Evolutionary conservation across 1,139 yeast species (phyloP), one percentile per base, ranked within the genome.

Genomic region (Sugiyamaella paludigena): DNA sequence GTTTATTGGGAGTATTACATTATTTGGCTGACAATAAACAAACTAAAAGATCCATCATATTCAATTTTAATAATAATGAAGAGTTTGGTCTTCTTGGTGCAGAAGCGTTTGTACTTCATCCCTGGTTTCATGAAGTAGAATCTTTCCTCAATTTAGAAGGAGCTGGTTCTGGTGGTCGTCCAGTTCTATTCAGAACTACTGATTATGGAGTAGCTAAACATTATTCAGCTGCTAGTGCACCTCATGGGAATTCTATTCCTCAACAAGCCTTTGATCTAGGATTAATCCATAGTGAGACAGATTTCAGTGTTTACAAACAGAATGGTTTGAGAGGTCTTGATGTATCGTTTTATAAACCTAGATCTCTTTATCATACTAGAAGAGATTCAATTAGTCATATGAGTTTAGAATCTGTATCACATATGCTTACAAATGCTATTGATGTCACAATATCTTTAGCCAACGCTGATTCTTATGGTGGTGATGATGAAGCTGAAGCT

Each of bases 131-230:
- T 43, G 68, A 77, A 12, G 81, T 85, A 2, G 74, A 74, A 39
- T 84, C 78, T 57, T 86, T 91, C 56, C 74, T 91, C 58, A 91
- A 91, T 63, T 72, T 91, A 55, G 98, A 91, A 72, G 97, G 97
- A n/a, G 87, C 96, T 0, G 97, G 97, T 2, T 87, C 95, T 3
- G 96, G 96, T 27, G 96, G 96, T 6, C 80, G 86, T 54, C 91
- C 96, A 0, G 76, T 87, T 33, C 71, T 91, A 40, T 88, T 91
- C 66, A 76, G 97, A 65, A 83, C 92, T 13, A 82, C 96, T 0
- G 96, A 91, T 63, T 78, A 77, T 55, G 86, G 85, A 0, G 78
- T 87, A 8, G 86, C 86, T 1, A 74, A 82, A 53, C 80, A 77
- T 58, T 81, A 76, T 54, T 59, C 67, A 29, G 80, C 76, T 0